A percentile compares a stretch with the other conserved stretches of the same genome.
Evolutionary conservation across 2,329 filamentous ascomycete species (phyloP).

Genomic region (Stachybotrys echinatus): DNA sequence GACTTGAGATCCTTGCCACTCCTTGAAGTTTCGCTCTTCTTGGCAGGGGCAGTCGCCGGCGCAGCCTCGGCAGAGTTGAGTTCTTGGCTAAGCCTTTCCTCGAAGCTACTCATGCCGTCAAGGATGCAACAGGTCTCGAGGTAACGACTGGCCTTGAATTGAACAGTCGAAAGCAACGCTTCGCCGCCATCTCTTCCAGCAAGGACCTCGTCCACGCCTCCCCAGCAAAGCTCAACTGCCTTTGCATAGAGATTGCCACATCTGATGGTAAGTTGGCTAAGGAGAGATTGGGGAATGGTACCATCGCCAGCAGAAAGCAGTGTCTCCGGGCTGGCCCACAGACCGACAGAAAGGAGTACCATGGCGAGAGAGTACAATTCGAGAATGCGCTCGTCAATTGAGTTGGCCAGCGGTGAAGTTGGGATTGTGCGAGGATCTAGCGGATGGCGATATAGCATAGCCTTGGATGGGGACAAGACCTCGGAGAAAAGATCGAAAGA

Average conservation of each 20-base stretch:
- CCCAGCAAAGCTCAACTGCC: conserved; percentile 67
- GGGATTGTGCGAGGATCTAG: conserved; percentile 50
- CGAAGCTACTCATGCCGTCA: conserved; percentile 52
- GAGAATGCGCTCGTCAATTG: conserved; percentile 51
- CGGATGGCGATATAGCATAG: conserved; percentile 51
- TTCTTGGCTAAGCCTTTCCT: conserved; percentile 47
- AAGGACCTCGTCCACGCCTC: conserved; percentile 60
- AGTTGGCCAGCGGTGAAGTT: conserved; percentile 40
- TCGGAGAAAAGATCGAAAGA: conserved; percentile 67
- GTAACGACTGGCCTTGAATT: conserved; percentile 51
- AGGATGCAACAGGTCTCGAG: conserved; percentile 56
- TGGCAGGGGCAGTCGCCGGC: neutral
- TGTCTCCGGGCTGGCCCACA: conserved; percentile 65
- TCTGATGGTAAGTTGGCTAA: conserved; percentile 58
- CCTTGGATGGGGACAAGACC: conserved; percentile 9
- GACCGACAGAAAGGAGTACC: conserved; percentile 66
- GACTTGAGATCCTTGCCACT: conserved; percentile 10
- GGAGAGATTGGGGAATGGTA: conserved; percentile 53
- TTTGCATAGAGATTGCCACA: conserved; percentile 73
- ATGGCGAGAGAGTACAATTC: conserved; percentile 72
- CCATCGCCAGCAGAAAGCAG: conserved; percentile 36
- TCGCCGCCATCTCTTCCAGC: conserved; percentile 41
- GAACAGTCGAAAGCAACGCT: conserved; percentile 46
- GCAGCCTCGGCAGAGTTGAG: conserved; percentile 20
- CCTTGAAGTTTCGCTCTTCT: neutral